Evolutionary conservation across 2,329 filamentous ascomycete species (phyloP), one percentile per base, ranked within the genome.

Genomic region (Penicillium polonicum): DNA sequence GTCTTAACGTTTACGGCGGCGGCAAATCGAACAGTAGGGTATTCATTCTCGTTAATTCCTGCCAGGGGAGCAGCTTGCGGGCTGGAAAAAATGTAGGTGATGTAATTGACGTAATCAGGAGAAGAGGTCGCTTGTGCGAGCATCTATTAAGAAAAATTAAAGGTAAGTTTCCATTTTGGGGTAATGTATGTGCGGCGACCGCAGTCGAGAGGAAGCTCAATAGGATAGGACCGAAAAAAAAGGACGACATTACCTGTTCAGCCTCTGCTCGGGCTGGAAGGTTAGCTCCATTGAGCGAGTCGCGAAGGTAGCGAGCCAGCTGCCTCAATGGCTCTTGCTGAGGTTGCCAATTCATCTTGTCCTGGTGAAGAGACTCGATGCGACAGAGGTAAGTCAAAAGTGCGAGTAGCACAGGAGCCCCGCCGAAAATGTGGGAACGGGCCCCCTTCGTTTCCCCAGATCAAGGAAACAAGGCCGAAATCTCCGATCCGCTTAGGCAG

Each of bases 1-100:
- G 97, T 97, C 80, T 97, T 99, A 65, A 99, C 83, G 85, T 97
- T 94, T 70, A 97, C 87, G 55, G 90, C 92, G 27, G 93, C 92
- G 12, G 93, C 90, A 60, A 90, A 90, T 63, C 94, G 88, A 60
- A 96, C 88, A 50, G 91, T 79, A 73, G 89, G 70, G 84, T 78
- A 91, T 88, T 72, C 90, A 81, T 63, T 82, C 71, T 65, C 52
- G 82, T 83, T 71, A 90, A 79, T 62, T 81, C 86, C 56, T 80
- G 77, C 61, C 10, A 64, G 76, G 46, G 89, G 85, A 54, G 78
- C 74, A 50, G 82, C 79, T 62, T 86, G 82, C 56, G 85, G 74
- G 67, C 85, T 91, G 59, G 90, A 91, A 76, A 96, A 91, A 61
- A 99, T 85, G 76, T 90, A 97, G 66, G 91, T 90, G 44, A 99